Evolutionary conservation across 352 stramenopile species (phyloP).

Genomic region (Globisporangium takayamanum): DNA sequence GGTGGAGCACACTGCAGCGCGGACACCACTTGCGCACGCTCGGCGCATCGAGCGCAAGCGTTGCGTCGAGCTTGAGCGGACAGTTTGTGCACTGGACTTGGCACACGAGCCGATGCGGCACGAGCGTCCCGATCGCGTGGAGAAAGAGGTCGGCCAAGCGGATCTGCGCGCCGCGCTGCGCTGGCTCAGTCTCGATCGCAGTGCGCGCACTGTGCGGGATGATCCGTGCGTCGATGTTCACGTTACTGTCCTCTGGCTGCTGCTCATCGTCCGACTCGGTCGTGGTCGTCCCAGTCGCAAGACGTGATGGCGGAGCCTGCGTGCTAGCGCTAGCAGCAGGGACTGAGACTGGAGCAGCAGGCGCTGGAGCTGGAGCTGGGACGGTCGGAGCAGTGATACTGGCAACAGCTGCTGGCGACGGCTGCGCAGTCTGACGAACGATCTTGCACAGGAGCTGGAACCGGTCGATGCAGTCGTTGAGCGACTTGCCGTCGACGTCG

Average conservation of each 20-base stretch:
- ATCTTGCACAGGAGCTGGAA: constrained; percentile 61
- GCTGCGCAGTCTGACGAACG: constrained; percentile 16
- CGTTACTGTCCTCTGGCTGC: background rate
- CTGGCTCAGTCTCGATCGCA: constrained; percentile 47
- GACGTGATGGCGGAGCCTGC: background rate
- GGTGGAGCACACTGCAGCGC: constrained; percentile 66
- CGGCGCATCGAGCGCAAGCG: constrained; percentile 34
- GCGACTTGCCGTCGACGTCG: constrained; percentile 52
- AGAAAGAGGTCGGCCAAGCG: constrained; percentile 67
- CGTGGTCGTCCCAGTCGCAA: background rate
- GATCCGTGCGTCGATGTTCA: constrained; percentile 33
- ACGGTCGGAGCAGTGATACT: background rate
- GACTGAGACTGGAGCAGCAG: background rate
- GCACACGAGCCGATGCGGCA: constrained; percentile 53
- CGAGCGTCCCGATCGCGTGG: constrained; percentile 68
- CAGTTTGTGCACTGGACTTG: constrained; percentile 71
- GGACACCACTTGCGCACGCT: constrained; percentile 74
- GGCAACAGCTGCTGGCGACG: no score
- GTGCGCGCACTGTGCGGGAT: constrained; percentile 39
- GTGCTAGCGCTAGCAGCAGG: background rate
- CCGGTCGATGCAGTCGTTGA: constrained; percentile 82
- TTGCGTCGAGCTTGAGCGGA: constrained; percentile 62
- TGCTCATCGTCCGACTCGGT: constrained; percentile 13
- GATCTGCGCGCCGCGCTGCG: constrained; percentile 43
- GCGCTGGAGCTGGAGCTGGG: background rate